Conservation (phyloP, 2,329 filamentous ascomycete genomes). For the Curvularia hawaiiensis region DNA sequence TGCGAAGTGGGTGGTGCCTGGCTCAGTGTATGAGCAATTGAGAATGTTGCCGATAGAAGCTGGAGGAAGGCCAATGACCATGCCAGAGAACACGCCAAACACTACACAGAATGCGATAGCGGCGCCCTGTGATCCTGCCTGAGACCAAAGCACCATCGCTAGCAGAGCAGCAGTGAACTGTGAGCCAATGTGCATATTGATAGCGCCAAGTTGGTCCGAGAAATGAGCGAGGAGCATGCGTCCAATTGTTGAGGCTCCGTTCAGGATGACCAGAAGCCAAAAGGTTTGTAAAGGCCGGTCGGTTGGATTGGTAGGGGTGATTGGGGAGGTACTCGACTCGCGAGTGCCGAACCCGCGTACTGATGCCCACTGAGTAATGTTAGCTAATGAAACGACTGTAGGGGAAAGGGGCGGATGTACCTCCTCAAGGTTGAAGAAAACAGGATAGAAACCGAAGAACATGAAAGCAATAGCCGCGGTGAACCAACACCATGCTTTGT, state of each 20-base stretch:
- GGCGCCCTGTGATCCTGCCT: conserved; percentile 43
- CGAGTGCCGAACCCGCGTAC: conserved; percentile 49
- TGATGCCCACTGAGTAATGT: conserved; percentile 51
- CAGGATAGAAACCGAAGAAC: conserved; percentile 58
- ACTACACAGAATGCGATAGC: conserved; percentile 56
- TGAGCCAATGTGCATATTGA: conserved; percentile 53
- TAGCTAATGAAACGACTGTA: conserved; percentile 10
- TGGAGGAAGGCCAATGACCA: conserved; percentile 57
- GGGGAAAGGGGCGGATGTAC: conserved; percentile 26
- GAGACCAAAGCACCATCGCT: conserved; percentile 52
- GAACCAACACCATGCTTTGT: conserved; percentile 52
- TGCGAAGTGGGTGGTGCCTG: conserved; percentile 32
- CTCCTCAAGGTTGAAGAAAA: conserved; percentile 61
- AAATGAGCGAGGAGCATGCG: conserved; percentile 53
- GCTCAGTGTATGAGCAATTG: conserved; percentile 37
- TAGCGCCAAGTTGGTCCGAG: conserved; percentile 52
- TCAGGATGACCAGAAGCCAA: conserved; percentile 58
- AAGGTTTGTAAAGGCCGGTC: conserved; percentile 52
- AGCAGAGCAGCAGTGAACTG: conserved; percentile 52
- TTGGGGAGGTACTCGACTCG: conserved; percentile 21
- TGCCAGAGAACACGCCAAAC: conserved; percentile 56
- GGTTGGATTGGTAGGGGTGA: conserved; percentile 19
- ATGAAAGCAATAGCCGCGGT: conserved; percentile 53
- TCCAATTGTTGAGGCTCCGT: conserved; percentile 54
- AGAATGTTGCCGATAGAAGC: conserved; percentile 56